A percentile compares a stretch with the other conserved stretches of the same genome.
These are phyloP conservation scores for Penicillium flavigenum DNA, from an alignment of 495 filamentous ascomycete species.

Conservation along the genomic window DNA sequence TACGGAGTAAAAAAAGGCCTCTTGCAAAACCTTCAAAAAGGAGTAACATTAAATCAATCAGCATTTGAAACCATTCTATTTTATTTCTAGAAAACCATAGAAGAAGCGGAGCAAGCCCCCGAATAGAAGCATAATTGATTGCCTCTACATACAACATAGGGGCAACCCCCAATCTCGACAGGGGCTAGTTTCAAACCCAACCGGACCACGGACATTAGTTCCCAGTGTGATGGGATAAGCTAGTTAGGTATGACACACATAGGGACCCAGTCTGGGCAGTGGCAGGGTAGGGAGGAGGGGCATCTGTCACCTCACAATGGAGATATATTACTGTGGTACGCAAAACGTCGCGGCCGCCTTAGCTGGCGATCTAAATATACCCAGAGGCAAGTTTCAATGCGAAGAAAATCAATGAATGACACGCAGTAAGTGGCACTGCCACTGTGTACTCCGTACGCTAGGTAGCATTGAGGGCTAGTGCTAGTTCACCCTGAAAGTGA, in stretches of 20 bases:
- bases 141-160: conserved; percentile 3
- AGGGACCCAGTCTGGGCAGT: background rate
- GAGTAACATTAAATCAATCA: background rate
- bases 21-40: background rate
- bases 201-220: conserved; percentile 7
- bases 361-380: conserved; percentile 12
- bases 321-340: background rate
- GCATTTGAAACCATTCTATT: background rate
- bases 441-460: background rate
- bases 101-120: conserved; percentile 4
- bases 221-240: background rate
- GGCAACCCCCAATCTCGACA: background rate
- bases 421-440: background rate
- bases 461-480: background rate
- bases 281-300: background rate
- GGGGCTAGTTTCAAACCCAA: conserved; percentile 2
- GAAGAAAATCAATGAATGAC: background rate
- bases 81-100: conserved; percentile 5
- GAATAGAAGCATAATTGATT: conserved; percentile 5
- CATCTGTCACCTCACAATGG: background rate
- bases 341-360: background rate
- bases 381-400: background rate
- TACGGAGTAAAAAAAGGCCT: background rate
- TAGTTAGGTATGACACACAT: background rate
- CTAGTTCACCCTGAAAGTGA: background rate